Base-by-base conservation (phyloP, 1,139 yeast genomes). In the Barnettozyma hawaiiensis region DNA sequence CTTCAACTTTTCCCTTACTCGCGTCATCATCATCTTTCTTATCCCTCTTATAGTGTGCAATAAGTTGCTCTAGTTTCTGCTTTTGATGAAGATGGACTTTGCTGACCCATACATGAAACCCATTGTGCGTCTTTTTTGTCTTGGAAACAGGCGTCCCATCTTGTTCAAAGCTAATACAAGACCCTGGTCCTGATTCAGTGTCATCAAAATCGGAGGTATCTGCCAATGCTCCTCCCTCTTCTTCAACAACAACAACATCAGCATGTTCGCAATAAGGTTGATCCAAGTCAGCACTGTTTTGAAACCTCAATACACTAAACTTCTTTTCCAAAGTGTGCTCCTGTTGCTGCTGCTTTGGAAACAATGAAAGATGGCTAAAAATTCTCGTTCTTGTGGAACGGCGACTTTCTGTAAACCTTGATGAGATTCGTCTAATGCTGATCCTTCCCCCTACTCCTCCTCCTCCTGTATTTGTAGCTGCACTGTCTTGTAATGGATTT, bases 91-190 rank as follows among this genome's bases (percentile, higher is more conserved):
- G 21, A 11, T 42, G 43, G 7, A 45, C 28, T 29, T 39, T 49
- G 20, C 38, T 37, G 8, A 44, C 6, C 48, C 44, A 49, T 10
- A 31, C 31, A 9, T 45, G 50, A 12, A 46, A 23, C 2, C 42
- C 39, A 20, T 28, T 28, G 9, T 36, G 29, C 2, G 31, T 8
- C 21, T n/a, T 39, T 23, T 42, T 49, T 0, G 47, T 44, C 23
- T 45, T 45, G 6, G 46, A 47, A 7, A 34, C 15, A 14, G 50
- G 47, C 3, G 49, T 47, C 12, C 22, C 44, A 16, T 34, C 38
- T 31, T 37, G 31, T 10, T 40, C 38, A 35, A 27, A 48, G 22
- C 49, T 46, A 28, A 33, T 22, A 14, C 34, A 28, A 8, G 44
- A 29, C n/a, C n/a, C n/a, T 22, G 40, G 22, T 18, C 12, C 10